Evolutionary conservation across 805 yeast genomes (phyloP).

Genomic region (Wickerhamiella spandovensis): DNA sequence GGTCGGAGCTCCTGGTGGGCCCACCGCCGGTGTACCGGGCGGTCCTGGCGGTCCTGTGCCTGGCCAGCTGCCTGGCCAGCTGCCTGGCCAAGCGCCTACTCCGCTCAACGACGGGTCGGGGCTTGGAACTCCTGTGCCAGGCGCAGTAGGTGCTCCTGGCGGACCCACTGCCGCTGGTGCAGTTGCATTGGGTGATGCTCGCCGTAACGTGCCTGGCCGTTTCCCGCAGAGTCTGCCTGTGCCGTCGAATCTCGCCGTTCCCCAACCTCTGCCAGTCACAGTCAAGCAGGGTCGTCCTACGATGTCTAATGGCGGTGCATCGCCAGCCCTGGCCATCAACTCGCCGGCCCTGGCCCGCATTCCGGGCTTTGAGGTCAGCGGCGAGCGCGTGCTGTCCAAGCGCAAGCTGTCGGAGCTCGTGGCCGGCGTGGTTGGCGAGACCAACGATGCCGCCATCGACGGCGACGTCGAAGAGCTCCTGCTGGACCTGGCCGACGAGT

Average conservation of each 20-base stretch:
- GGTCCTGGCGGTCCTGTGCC: neutral
- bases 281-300: constrained; percentile 68
- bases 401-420: constrained; percentile 82
- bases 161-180: neutral
- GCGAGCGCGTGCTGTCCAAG: constrained; percentile 63
- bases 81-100: neutral
- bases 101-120: neutral
- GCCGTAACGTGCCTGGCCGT: neutral
- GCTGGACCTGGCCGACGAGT: constrained; percentile 89
- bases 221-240: constrained; percentile 28
- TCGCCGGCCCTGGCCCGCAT: constrained; percentile 58
- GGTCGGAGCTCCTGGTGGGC: neutral
- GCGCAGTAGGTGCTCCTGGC: neutral
- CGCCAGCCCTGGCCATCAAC: constrained; percentile 70
- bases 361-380: constrained; percentile 69
- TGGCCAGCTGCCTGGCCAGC: neutral
- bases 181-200: neutral
- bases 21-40: neutral
- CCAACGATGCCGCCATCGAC: constrained; percentile 78
- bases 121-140: neutral
- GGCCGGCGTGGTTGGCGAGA: constrained; percentile 55
- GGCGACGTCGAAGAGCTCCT: constrained; percentile 88
- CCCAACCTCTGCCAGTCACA: constrained; percentile 50
- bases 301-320: constrained; percentile 27
- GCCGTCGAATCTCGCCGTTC: constrained; percentile 52